Percentiles rank a stretch among this genome's conserved stretches.
These are phyloP conservation scores for Ustilago curta DNA, from an alignment of 1,284 basidiomycete genomes.

Conservation along the genomic window DNA sequence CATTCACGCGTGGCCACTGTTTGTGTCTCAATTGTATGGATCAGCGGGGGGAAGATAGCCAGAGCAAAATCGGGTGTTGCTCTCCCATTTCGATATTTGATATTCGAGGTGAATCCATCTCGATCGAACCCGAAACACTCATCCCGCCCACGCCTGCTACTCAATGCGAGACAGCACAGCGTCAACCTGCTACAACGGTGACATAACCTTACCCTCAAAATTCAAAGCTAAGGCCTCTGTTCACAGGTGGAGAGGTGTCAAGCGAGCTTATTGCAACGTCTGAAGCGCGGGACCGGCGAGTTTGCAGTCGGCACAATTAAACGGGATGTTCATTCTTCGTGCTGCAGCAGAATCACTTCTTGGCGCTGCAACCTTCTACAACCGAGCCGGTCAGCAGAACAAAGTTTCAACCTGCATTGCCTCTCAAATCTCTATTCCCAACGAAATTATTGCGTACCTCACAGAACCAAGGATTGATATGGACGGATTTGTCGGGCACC, in stretches of 20 bases:
- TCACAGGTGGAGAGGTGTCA: too few species aligned
- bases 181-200: too few species aligned
- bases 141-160: too few species aligned
- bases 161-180: too few species aligned
- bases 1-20: neutral
- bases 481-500: conserved; percentile 2
- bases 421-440: neutral
- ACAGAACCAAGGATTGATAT: too few species aligned
- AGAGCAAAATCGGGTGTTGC: neutral
- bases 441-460: neutral
- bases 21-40: neutral
- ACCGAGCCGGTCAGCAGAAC: neutral
- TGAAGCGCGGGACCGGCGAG: too few species aligned
- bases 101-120: neutral
- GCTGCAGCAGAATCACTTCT: neutral
- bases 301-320: too few species aligned
- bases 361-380: conserved; percentile 5
- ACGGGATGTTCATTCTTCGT: neutral
- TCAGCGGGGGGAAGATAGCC: neutral
- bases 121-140: neutral
- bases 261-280: too few species aligned
- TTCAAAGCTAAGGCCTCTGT: too few species aligned
- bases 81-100: neutral
- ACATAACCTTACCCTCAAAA: too few species aligned
- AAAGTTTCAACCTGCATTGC: neutral